These are phyloP conservation scores for Krasilnikovozyma curviuscula DNA, from an alignment of 768 basidiomycete species.

Conservation along the genomic window DNA sequence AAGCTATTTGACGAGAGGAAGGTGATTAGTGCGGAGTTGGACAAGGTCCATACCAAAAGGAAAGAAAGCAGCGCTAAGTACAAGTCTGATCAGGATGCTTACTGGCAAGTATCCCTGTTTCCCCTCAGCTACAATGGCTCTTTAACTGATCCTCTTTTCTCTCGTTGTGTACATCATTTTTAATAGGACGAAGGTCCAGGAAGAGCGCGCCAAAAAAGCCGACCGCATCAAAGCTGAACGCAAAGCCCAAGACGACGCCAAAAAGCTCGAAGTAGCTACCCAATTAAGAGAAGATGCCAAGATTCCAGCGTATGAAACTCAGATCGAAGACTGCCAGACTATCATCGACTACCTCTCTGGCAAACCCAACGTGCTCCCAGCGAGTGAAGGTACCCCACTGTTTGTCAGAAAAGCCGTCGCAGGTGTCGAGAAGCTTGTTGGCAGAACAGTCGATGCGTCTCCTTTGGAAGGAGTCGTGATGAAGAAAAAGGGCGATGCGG, in stretches of 20 bases:
- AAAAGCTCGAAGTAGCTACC: slow-evolving; percentile 57
- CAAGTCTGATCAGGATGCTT: slow-evolving; percentile 12
- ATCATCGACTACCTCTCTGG: slow-evolving; percentile 60
- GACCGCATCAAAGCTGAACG: slow-evolving; percentile 58
- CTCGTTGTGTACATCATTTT: not conserved
- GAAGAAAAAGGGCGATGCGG: slow-evolving; percentile 87
- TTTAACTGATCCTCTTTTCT: not conserved
- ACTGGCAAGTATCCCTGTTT: too few species aligned
- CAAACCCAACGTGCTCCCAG: slow-evolving; percentile 11
- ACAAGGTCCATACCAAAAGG: slow-evolving; percentile 8
- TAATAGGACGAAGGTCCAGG: slow-evolving; percentile 22
- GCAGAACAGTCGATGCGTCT: slow-evolving; percentile 43
- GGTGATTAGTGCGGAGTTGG: slow-evolving; percentile 35
- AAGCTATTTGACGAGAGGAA: slow-evolving; percentile 80
- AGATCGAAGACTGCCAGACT: slow-evolving; percentile 92
- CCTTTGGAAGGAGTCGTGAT: slow-evolving; percentile 51
- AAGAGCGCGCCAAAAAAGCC: slow-evolving; percentile 44
- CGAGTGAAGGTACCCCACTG: not conserved
- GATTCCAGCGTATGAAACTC: slow-evolving; percentile 66
- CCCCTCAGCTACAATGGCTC: too few species aligned
- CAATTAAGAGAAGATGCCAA: slow-evolving; percentile 78
- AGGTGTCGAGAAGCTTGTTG: slow-evolving; percentile 45
- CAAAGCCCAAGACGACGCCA: slow-evolving; percentile 54
- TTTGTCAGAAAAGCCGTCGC: slow-evolving; percentile 15
- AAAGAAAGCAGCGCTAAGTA: slow-evolving; percentile 10